A percentile compares a stretch with the other conserved stretches of the same genome.
Evolutionary conservation across 1,284 basidiomycete genomes (phyloP).

Genomic region (Ustilago curta): DNA sequence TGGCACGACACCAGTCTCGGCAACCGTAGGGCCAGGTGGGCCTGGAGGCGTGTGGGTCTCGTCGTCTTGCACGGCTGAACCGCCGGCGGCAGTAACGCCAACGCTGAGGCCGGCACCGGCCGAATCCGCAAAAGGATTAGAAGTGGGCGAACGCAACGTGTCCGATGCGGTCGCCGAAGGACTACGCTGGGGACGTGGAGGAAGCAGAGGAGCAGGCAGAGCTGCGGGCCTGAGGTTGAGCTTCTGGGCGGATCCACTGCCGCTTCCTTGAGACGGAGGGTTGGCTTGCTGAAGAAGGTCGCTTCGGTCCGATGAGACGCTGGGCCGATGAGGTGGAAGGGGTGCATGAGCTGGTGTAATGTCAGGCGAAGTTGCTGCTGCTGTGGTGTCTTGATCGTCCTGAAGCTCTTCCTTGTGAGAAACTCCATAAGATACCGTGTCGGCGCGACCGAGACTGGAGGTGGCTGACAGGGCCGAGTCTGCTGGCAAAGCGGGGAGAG

Average conservation of each 20-base stretch:
- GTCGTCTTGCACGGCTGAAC: slow-evolving; percentile 12
- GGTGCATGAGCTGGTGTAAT: neutral
- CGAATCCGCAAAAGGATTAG: slow-evolving; percentile 38
- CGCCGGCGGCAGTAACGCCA: slow-evolving; percentile 1
- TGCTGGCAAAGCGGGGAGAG: slow-evolving; percentile 34
- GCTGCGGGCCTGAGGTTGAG: slow-evolving; percentile 47
- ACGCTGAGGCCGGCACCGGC: neutral
- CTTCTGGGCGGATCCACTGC: slow-evolving; percentile 17
- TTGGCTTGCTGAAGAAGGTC: slow-evolving; percentile 21
- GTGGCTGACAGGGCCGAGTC: slow-evolving; percentile 15
- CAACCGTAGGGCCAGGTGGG: slow-evolving; percentile 48
- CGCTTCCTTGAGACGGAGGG: slow-evolving; percentile 7
- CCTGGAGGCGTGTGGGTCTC: slow-evolving; percentile 16
- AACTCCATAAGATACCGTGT: slow-evolving; percentile 44
- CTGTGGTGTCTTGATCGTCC: slow-evolving; percentile 10
- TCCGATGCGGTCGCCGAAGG: slow-evolving; percentile 22
- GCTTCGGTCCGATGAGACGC: slow-evolving; percentile 21
- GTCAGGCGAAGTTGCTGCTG: slow-evolving; percentile 1
- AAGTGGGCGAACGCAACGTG: slow-evolving; percentile 27
- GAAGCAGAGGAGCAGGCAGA: slow-evolving; percentile 41
- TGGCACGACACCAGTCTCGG: slow-evolving; percentile 53
- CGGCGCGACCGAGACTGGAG: slow-evolving; percentile 35
- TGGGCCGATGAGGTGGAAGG: slow-evolving; percentile 17
- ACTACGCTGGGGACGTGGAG: slow-evolving; percentile 40
- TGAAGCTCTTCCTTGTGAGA: slow-evolving; percentile 46